These are phyloP conservation scores for Lodderomyces jiufengensis DNA, from an alignment of 1,139 yeast genomes.

Conservation along the genomic window DNA sequence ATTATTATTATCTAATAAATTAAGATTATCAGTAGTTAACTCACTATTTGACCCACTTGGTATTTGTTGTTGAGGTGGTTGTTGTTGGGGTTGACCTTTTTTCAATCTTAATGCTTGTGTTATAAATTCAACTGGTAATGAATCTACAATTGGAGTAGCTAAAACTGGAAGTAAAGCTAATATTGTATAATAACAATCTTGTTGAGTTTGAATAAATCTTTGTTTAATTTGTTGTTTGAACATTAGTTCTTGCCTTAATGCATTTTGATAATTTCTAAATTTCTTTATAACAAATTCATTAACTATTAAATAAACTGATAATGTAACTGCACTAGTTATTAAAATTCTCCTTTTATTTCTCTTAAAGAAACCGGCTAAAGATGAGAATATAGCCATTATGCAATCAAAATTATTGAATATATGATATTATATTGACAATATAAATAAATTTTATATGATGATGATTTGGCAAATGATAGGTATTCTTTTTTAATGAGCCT, in stretches of 20 bases:
- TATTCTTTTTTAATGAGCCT: too few species aligned
- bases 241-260: constrained; percentile 68
- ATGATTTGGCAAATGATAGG: too few species aligned
- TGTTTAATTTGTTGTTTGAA: constrained; percentile 74
- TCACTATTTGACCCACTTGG: constrained; percentile 25
- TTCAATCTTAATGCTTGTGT: constrained; percentile 68
- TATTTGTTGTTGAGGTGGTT: constrained; percentile 14
- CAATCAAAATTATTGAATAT: too few species aligned
- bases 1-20: constrained; percentile 28
- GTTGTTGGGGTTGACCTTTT: constrained; percentile 25
- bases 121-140: constrained; percentile 68
- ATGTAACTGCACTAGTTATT: constrained; percentile 53
- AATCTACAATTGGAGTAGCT: constrained; percentile 58
- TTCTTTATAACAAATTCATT: constrained; percentile 58
- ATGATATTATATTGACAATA: background rate
- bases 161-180: constrained; percentile 80
- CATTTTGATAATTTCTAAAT: constrained; percentile 63
- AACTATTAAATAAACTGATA: constrained; percentile 57
- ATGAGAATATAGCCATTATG: constrained; percentile 50
- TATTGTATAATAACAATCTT: constrained; percentile 83
- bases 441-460: too few species aligned
- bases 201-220: constrained; percentile 86
- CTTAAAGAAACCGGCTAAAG: constrained; percentile 52
- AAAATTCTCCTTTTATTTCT: constrained; percentile 62
- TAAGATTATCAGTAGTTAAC: constrained; percentile 41